Percentiles rank a stretch among this genome's conserved stretches.
These are phyloP conservation scores for Piloderma croceum DNA, from an alignment of 768 basidiomycete species.

Conservation along the genomic window DNA sequence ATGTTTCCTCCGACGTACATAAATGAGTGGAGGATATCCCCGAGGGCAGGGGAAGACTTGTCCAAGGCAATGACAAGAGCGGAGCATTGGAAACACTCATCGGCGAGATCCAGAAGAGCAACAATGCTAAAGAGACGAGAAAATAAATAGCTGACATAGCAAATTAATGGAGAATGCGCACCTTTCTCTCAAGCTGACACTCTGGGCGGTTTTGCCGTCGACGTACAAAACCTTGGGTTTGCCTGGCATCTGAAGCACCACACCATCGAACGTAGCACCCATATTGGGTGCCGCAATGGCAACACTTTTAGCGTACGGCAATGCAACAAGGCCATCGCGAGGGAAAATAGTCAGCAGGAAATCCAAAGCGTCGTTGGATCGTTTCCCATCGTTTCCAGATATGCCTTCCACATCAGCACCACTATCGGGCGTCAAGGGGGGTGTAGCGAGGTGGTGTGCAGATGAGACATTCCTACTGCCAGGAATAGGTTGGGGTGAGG, in stretches of 20 bases:
- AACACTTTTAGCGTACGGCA: slow-evolving; percentile 73
- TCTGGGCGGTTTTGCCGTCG: slow-evolving; percentile 75
- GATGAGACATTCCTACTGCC: not conserved
- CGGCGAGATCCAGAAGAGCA: slow-evolving; percentile 81
- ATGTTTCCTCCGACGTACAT: slow-evolving; percentile 91
- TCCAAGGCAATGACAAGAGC: slow-evolving; percentile 78
- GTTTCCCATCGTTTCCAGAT: slow-evolving; percentile 41
- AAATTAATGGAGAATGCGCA: slow-evolving; percentile 24
- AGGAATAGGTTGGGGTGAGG: not conserved
- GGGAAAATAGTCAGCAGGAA: slow-evolving; percentile 80
- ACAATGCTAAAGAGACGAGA: slow-evolving; percentile 53
- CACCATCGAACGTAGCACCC: slow-evolving; percentile 67
- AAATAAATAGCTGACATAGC: slow-evolving; percentile 7
- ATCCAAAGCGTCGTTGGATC: slow-evolving; percentile 73
- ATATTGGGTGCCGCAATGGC: slow-evolving; percentile 64
- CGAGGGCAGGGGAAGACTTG: slow-evolving; percentile 62
- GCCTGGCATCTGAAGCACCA: slow-evolving; percentile 70
- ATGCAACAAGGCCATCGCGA: slow-evolving; percentile 55
- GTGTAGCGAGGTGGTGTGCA: slow-evolving; percentile 42
- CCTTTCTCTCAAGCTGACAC: slow-evolving; percentile 82
- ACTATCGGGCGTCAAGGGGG: slow-evolving; percentile 75
- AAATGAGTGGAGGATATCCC: slow-evolving; percentile 76
- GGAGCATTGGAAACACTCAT: slow-evolving; percentile 73
- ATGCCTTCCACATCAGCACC: slow-evolving; percentile 37
- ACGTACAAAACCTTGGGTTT: slow-evolving; percentile 76